Evolutionary conservation across 2,329 filamentous ascomycete species (phyloP).

Genomic region (Lecanosticta acicola): DNA sequence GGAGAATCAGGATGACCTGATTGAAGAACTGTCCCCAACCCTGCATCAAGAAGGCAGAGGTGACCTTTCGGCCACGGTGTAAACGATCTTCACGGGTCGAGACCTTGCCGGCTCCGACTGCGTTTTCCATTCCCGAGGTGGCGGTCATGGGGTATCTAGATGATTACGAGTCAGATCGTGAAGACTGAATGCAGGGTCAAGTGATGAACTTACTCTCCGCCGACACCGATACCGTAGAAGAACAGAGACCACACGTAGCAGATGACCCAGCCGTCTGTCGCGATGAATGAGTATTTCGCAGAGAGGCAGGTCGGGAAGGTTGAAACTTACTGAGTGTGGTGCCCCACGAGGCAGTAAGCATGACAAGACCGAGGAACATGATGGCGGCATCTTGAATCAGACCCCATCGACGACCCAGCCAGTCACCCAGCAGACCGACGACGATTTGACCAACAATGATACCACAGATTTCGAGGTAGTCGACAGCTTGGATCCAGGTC

Average conservation of each 20-base stretch:
- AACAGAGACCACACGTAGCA: constrained; percentile 94
- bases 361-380: constrained; percentile 88
- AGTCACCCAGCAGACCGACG: constrained; percentile 74
- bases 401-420: constrained; percentile 87
- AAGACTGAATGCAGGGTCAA: too few species aligned
- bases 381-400: constrained; percentile 90
- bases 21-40: constrained; percentile 96
- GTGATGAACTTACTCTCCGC: too few species aligned
- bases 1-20: constrained; percentile 79
- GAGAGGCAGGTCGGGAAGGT: neutral
- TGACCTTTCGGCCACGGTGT: constrained; percentile 92
- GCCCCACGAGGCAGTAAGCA: constrained; percentile 90
- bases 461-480: constrained; percentile 87
- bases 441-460: constrained; percentile 91
- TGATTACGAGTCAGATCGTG: too few species aligned
- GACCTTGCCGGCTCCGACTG: constrained; percentile 75
- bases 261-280: constrained; percentile 83
- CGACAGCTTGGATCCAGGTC: constrained; percentile 77
- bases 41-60: constrained; percentile 95
- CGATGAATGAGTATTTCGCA: constrained; percentile 9
- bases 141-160: constrained; percentile 98
- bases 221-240: constrained; percentile 71
- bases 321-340: constrained; percentile 50
- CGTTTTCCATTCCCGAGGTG: constrained; percentile 76
- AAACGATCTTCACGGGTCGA: constrained; percentile 90